Conservation (phyloP, 176 grass and related monocot species). For the Carex littledalei region DNA sequence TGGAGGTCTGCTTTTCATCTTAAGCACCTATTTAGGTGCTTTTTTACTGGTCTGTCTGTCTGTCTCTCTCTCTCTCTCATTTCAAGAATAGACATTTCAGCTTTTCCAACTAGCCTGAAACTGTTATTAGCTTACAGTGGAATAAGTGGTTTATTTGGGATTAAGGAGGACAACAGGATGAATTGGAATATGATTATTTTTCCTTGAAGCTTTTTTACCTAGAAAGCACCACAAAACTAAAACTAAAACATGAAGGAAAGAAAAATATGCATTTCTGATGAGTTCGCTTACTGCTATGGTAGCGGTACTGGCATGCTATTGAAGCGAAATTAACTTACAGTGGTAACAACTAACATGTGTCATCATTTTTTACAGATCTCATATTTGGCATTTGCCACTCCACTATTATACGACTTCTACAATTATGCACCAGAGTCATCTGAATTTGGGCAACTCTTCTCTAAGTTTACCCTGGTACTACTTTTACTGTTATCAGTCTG, state of each 20-base stretch:
- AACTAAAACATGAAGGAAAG: not conserved
- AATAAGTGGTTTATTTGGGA: not conserved
- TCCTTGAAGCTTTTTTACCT: not conserved
- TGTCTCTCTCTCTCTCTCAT: not conserved
- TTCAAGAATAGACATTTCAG: not conserved
- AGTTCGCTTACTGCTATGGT: not conserved
- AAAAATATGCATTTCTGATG: not conserved
- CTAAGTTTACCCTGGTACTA: slow-evolving; percentile 28
- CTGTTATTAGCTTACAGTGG: not conserved
- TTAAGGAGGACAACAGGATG: not conserved
- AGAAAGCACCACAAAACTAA: not conserved
- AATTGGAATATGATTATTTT: not conserved
- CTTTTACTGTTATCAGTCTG: not conserved
- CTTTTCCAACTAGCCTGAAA: not conserved
- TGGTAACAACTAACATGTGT: not conserved
- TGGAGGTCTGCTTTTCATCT: slow-evolving; percentile 39
- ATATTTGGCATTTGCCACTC: slow-evolving; percentile 28
- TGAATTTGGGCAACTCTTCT: slow-evolving; percentile 27
- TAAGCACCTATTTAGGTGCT: slow-evolving; percentile 34
- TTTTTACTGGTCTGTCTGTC: slow-evolving; percentile 18
- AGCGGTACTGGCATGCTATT: not conserved
- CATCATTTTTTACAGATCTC: slow-evolving; percentile 16
- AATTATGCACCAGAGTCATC: slow-evolving; percentile 25
- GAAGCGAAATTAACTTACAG: not conserved
- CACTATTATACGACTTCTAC: slow-evolving; percentile 42